These are phyloP conservation scores for Lagenidium sp. DNA, from an alignment of 352 stramenopile genomes.

Conservation along the genomic window DNA sequence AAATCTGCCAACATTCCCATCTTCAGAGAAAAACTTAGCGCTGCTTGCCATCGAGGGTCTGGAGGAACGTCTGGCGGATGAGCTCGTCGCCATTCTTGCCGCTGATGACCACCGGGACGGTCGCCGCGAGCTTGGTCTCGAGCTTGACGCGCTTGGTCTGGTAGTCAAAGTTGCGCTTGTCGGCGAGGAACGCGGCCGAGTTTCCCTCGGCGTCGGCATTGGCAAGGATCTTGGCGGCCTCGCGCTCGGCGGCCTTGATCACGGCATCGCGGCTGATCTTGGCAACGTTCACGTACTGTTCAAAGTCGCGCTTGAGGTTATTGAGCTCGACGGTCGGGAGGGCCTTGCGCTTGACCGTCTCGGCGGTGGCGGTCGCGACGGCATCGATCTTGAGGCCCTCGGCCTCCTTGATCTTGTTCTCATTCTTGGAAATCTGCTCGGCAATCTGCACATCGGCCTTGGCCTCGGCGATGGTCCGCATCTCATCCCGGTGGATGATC, in stretches of 20 bases:
- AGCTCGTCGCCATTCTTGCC: constrained; percentile 79
- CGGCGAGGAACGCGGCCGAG: constrained; percentile 42
- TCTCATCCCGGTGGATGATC: constrained; percentile 68
- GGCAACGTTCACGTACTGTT: constrained; percentile 59
- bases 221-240: constrained; percentile 39
- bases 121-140: constrained; percentile 40
- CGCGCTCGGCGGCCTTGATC: constrained; percentile 56
- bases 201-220: constrained; percentile 55
- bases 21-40: too few species aligned
- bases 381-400: constrained; percentile 64
- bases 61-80: constrained; percentile 51
- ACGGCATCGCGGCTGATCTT: constrained; percentile 50
- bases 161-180: constrained; percentile 76
- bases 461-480: constrained; percentile 58
- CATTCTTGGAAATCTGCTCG: constrained; percentile 33
- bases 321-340: constrained; percentile 44
- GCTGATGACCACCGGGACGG: constrained; percentile 68
- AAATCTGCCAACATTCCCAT: too few species aligned
- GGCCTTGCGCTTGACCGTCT: constrained; percentile 51
- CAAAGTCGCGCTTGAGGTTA: constrained; percentile 45
- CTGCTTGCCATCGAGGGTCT: constrained; percentile 25
- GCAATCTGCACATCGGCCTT: constrained; percentile 72
- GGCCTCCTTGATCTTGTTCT: constrained; percentile 65
- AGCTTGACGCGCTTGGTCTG: constrained; percentile 62
- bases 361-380: constrained; percentile 35